Evolutionary conservation across 176 grass and related monocot genomes (phyloP), one percentile per base, ranked within the genome.

Genomic region (Eragrostis curvula): DNA sequence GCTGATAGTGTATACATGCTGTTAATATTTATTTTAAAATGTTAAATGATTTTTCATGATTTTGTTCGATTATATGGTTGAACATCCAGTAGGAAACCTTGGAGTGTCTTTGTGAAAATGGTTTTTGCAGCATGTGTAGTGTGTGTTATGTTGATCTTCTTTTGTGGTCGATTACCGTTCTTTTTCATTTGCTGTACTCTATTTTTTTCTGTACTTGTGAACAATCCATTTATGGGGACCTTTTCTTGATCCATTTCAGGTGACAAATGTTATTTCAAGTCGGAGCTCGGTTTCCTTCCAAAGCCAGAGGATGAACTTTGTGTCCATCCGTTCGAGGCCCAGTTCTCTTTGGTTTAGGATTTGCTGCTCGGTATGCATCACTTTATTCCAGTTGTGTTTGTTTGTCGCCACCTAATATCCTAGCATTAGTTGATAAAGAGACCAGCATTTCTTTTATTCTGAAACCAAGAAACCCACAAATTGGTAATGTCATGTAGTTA

Each of bases 351-450:
- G 89, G 45, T 84, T 89, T 68, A 80, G 62, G 53, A 86, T 91
- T 82, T 94, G 66, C 28, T 94, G 92, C 74, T 88, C 77, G 78
- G 92, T 94, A 89, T 81, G 86, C 65, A 73, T 10, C 43, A 5
- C 11, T 72, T 66, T 53, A 50, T 81, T 65, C 2, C 7, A 57
- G 52, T 5, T 63, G n/a, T 21, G 66, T 41, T 39, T 50, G 18
- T 27, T 51, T 51, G 16, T 29, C 8, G 0, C 13, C 67, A 39
- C 40, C 12, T 11, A 2, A 23, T 64, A 80, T 41, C 39, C 56
- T 83, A 50, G 36, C 42, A 83, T 74, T 44, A 42, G 17, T 43
- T 64, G 29, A 47, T 15, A n/a, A 77, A 71, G 14, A 29, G 68
- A 59, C 9, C 5, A 12, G 4, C 10, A 9, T 25, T 59, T 24